Percentiles rank a stretch among this genome's conserved stretches.
These are phyloP conservation scores for Hemileia vastatrix DNA, from an alignment of 1,284 basidiomycete species.

Conservation along the genomic window DNA sequence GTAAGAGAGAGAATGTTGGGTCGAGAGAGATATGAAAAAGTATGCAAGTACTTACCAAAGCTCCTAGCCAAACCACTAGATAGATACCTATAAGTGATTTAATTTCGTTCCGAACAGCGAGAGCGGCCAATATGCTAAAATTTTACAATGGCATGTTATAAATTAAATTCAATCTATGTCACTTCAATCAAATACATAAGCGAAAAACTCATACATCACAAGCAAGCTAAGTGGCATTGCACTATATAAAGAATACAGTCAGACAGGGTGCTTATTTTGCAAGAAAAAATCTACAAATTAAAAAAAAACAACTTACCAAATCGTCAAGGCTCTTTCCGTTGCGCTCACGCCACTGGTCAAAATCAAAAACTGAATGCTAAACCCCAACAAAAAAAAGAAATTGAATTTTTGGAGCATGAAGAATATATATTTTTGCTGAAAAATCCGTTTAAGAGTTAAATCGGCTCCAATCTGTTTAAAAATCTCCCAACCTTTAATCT, in stretches of 20 bases:
- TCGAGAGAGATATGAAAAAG: not conserved
- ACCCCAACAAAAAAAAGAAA: slow-evolving; percentile 21
- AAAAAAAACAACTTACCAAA: slow-evolving; percentile 1
- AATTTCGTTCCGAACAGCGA: too few species aligned
- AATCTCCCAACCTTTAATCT: slow-evolving; percentile 8
- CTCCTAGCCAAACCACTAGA: not conserved
- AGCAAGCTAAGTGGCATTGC: not conserved
- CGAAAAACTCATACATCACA: too few species aligned
- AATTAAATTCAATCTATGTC: too few species aligned
- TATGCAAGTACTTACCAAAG: not conserved
- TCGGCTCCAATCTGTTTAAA: slow-evolving; percentile 11
- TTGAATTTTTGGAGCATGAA: slow-evolving; percentile 22
- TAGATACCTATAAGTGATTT: not conserved
- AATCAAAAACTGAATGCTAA: slow-evolving; percentile 14
- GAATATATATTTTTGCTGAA: slow-evolving; percentile 11
- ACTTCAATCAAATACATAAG: too few species aligned
- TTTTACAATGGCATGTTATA: not conserved
- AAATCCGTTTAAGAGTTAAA: not conserved
- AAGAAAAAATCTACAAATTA: not conserved
- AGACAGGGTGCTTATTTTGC: too few species aligned
- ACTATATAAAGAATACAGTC: not conserved
- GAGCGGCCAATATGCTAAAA: not conserved
- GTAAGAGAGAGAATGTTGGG: not conserved
- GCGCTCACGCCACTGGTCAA: slow-evolving; percentile 1
- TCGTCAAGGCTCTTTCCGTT: slow-evolving; percentile 1